Base-by-base conservation (phyloP, 108 stramenopile species). In the Stephanodiscus triporus region DNA sequence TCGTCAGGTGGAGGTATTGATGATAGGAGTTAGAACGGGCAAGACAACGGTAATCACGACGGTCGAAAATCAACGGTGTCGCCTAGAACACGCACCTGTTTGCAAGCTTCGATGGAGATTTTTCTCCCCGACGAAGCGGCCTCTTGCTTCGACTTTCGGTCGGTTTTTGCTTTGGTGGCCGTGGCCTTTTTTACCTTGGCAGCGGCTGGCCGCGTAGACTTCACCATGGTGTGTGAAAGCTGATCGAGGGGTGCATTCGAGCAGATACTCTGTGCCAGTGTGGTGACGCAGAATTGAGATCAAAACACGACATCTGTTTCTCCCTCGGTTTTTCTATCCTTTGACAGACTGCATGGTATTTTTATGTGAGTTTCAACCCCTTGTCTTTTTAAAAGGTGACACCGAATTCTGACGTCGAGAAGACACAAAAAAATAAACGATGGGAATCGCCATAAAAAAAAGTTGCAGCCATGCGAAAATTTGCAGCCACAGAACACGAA, bases 81-180 rank as follows among this genome's bases (percentile, higher is more conserved):
- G n/a, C n/a, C n/a, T n/a, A 1, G 58, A 59, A 59, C 13, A 61
- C 60, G 36, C 40, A 61, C 60, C 82, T 89, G 88, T 76, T 93
- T 93, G 81, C 91, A 90, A 7, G 91, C 91, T 75, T 93, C 91
- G 47, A 93, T 85, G 17, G 78, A 75, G 2, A 90, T 85, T 23
- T 77, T 64, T 36, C 55, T 63, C 23, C 66, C 77, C 1, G 55
- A 50, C 20, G 63, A 61, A 5, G 29, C 1, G 17, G 23, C 70
- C 13, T 59, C 53, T 22, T 49, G 68, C 63, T 55, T 62, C 20
- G 29, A 67, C 6, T n/a, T 74, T 54, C 22, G 40, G 26, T 13
- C 68, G 26, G 17, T 47, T 51, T 19, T 76, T 6, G 75, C 64
- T 47, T 75, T 76, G 19, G 73, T 71, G 30, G 69, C 69, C 11